Percentiles rank a stretch among this genome's conserved stretches.
Conservation (phyloP, 139 green algal genomes). For the Chlamydomonas asymmetrica region DNA sequence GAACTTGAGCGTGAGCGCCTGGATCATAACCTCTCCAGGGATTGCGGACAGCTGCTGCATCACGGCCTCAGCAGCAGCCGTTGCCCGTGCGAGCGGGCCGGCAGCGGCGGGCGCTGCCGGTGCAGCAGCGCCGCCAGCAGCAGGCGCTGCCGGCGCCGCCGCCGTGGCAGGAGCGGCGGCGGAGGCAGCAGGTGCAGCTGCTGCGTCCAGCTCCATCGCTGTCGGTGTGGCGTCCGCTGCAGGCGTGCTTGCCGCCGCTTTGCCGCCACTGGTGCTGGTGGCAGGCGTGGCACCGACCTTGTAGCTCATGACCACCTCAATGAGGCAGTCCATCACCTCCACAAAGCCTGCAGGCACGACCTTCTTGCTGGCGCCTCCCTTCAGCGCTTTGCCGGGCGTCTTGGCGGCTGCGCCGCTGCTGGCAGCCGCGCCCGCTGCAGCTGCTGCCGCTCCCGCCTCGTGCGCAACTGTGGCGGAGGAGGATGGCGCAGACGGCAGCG, state of each 20-base stretch:
- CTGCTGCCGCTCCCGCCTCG: neutral
- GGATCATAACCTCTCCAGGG: constrained; percentile 38
- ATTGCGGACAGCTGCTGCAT: constrained; percentile 32
- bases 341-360: constrained; percentile 68
- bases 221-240: neutral
- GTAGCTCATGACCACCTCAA: constrained; percentile 76
- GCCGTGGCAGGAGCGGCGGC: neutral
- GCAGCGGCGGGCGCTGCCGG: neutral
- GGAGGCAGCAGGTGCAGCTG: neutral
- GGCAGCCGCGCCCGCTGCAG: neutral
- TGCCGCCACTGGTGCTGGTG: neutral
- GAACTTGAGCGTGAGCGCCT: constrained; percentile 73
- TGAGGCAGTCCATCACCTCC: constrained; percentile 80
- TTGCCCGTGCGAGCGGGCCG: neutral
- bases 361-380: neutral
- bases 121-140: constrained; percentile 4
- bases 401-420: neutral
- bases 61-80: constrained; percentile 24
- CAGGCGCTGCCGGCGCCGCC: constrained; percentile 12
- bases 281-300: constrained; percentile 18
- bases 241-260: neutral
- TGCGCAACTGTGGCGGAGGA: neutral
- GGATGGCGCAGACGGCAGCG: too few relatives aligned
- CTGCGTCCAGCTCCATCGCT: constrained; percentile 33
- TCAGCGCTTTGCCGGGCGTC: neutral